phyloP scores from a whole-genome alignment of 805 yeast species.

The Kluyveromyces dobzhanskii region DNA sequence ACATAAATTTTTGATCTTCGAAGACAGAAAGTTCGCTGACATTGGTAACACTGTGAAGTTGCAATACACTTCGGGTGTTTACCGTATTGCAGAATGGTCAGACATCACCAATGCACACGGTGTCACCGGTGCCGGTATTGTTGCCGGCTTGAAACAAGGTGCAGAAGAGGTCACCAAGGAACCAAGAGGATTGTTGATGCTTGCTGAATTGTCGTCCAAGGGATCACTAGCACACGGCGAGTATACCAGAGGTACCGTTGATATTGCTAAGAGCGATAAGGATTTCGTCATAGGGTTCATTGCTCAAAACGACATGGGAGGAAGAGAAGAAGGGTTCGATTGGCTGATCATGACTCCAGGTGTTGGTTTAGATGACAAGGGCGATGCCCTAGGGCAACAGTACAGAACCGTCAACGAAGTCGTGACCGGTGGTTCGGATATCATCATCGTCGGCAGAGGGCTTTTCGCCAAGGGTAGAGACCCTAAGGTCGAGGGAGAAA shows the following conservation, averaged over 20 bases:
- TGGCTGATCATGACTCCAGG: constrained; percentile 99
- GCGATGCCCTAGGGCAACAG: constrained; percentile 94
- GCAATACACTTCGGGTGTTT: constrained; percentile 87
- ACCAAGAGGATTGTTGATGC: constrained; percentile 86
- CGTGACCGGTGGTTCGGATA: constrained; percentile 77
- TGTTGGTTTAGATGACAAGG: constrained; percentile 94
- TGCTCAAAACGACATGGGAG: constrained; percentile 86
- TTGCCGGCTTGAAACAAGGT: constrained; percentile 78
- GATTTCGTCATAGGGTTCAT: constrained; percentile 94
- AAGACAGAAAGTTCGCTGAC: constrained; percentile 97
- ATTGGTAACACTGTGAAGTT: constrained; percentile 95
- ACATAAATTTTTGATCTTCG: constrained; percentile 86
- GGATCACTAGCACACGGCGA: constrained; percentile 92
- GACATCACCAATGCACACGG: constrained; percentile 98
- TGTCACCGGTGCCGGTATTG: constrained; percentile 91
- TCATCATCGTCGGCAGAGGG: constrained; percentile 98
- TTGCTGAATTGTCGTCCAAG: constrained; percentile 90
- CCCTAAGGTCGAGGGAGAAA: constrained; percentile 74
- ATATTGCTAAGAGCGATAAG: constrained; percentile 78
- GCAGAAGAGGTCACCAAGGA: constrained; percentile 56
- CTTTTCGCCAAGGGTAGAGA: constrained; percentile 91
- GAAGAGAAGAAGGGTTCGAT: constrained; percentile 76
- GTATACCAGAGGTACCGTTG: constrained; percentile 80
- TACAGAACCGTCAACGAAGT: constrained; percentile 89
- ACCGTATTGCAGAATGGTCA: constrained; percentile 86